Conservation (phyloP, 2,329 filamentous ascomycete species). For the Aphanocladium album region DNA sequence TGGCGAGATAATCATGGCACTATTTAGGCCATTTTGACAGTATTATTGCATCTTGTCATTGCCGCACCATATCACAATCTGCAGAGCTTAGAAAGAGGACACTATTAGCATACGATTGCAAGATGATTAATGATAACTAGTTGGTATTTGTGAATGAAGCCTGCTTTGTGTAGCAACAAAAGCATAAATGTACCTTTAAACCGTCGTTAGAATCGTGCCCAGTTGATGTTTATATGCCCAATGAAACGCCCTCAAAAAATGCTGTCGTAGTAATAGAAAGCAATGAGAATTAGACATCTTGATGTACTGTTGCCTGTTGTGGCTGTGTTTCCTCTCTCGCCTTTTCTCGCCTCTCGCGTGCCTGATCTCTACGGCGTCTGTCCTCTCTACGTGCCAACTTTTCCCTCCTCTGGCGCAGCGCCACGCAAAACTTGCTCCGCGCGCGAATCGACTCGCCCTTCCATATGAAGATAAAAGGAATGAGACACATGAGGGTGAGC, state of each 20-base stretch:
- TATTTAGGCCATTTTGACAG: background rate
- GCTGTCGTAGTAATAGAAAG: background rate
- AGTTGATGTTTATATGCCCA: background rate
- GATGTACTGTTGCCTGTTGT: background rate
- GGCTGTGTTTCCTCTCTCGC: constrained; percentile 4
- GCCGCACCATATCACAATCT: background rate
- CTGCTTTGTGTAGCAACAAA: constrained; percentile 5
- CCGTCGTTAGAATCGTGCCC: background rate
- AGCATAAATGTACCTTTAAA: constrained; percentile 1
- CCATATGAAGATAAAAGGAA: constrained; percentile 51
- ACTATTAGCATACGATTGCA: background rate
- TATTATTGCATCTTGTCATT: background rate
- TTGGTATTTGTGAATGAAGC: background rate
- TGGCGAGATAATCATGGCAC: background rate
- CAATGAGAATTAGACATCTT: background rate
- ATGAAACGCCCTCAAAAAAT: background rate
- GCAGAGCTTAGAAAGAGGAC: background rate
- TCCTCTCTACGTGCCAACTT: constrained; percentile 38
- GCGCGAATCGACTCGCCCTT: constrained; percentile 50
- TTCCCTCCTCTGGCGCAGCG: constrained; percentile 47
- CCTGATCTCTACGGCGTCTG: constrained; percentile 25
- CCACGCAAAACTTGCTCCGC: constrained; percentile 57
- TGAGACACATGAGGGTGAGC: constrained; percentile 43
- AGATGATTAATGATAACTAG: background rate
- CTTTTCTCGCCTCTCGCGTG: constrained; percentile 19